Evolutionary conservation across 2,329 filamentous ascomycete genomes (phyloP), one percentile per base, ranked within the genome.

Genomic region (Microcyclosporella mali): DNA sequence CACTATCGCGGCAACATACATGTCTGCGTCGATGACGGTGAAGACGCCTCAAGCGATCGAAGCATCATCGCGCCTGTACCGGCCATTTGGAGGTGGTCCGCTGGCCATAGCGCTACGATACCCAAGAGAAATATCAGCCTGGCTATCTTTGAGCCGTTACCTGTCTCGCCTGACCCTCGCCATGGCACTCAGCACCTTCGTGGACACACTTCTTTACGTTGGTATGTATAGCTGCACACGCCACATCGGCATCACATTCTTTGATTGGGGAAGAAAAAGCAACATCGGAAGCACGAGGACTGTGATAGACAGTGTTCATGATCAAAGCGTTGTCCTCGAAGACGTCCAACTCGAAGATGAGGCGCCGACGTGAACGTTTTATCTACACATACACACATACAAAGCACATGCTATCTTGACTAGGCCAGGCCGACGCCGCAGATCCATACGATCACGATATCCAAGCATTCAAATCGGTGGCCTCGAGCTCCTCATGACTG

Each of bases 141-240:
- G 46, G 37, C 9, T n/a, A 19, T 11, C 27, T 8, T 18, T 28
- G 12, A 36, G 31, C 1, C 28, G 40, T 14, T 51, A 53, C 16
- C 21, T 41, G 19, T 49, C 47, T 28, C 53, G 56, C 15, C 35
- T 58, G 10, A 55, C 56, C 7, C 46, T 61, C 9, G 44, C 49
- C 3, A 35, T 59, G 12, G 50, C 52, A 2, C 34, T 59, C 15
- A 37, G 45, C 11, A 29, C 41, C 9, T 42, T 49, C 1, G 33
- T 53, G 2, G 50, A 58, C 11, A 40, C 45, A 2, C 12, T 50
- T 2, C 21, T 54, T 6, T 59, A 57, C 40, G 46, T 44, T 9
- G 49, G 44, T 4, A 30, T 57, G 3, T 56, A 50, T 32, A 37
- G 33, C 19, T 10, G 47, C 1, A 48, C 51, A 2, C 41, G 49